These are phyloP conservation scores for Dactylonectria estremocensis DNA, from an alignment of 2,329 filamentous ascomycete species.

Conservation along the genomic window DNA sequence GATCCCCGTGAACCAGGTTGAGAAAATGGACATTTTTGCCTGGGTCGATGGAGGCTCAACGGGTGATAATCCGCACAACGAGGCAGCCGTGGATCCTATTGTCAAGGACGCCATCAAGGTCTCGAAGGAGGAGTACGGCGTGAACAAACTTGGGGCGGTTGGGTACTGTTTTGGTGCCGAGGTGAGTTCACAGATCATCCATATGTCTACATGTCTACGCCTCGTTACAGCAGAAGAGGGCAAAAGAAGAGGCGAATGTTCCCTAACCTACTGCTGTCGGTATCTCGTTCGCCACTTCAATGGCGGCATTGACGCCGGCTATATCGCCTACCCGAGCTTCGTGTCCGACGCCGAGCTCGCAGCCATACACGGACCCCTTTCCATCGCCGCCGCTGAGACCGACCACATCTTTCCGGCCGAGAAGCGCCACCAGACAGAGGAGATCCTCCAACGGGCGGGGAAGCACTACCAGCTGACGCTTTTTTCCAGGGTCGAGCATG, in stretches of 20 bases:
- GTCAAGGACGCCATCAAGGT: slow-evolving; percentile 61
- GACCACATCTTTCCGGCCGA: slow-evolving; percentile 75
- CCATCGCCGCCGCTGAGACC: slow-evolving; percentile 76
- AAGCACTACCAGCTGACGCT: slow-evolving; percentile 83
- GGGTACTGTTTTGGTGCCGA: slow-evolving; percentile 84
- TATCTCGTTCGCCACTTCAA: slow-evolving; percentile 77
- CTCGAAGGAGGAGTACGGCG: slow-evolving; percentile 68
- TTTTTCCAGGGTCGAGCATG: slow-evolving; percentile 80
- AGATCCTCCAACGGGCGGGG: slow-evolving; percentile 67
- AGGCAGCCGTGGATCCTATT: slow-evolving; percentile 49
- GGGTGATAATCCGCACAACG: slow-evolving; percentile 60
- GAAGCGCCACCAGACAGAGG: slow-evolving; percentile 75
- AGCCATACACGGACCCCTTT: slow-evolving; percentile 76
- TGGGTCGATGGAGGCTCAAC: slow-evolving; percentile 56
- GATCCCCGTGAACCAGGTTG: slow-evolving; percentile 61
- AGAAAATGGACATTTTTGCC: slow-evolving; percentile 45
- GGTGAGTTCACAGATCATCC: slow-evolving; percentile 56
- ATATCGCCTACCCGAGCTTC: slow-evolving; percentile 83
- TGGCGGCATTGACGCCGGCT: slow-evolving; percentile 78
- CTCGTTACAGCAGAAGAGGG: no score
- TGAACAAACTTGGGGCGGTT: slow-evolving; percentile 72
- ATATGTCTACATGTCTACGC: not conserved
- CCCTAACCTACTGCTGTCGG: slow-evolving; percentile 55
- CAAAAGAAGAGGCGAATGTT: not conserved
- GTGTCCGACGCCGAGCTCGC: slow-evolving; percentile 74